Conservation (phyloP, 2,329 filamentous ascomycete species). For the Apiospora sp. region DNA sequence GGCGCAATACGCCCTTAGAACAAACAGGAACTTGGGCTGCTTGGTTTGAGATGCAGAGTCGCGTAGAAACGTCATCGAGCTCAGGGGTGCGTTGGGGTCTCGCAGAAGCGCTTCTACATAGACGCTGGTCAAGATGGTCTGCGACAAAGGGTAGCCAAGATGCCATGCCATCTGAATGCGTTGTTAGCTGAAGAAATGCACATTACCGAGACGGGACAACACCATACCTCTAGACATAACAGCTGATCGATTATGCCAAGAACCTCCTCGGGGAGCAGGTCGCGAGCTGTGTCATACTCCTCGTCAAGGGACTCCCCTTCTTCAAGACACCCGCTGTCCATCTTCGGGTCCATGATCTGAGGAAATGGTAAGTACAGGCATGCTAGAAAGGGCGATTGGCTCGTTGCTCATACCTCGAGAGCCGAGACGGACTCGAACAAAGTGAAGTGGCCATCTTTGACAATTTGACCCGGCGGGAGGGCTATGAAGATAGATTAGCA, state of each 20-base stretch:
- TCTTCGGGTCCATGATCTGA: slow-evolving; percentile 98
- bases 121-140: slow-evolving; percentile 91
- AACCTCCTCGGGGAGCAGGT: slow-evolving; percentile 78
- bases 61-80: slow-evolving; percentile 69
- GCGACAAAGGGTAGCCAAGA: slow-evolving; percentile 91
- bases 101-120: slow-evolving; percentile 87
- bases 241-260: slow-evolving; percentile 95
- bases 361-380: neutral
- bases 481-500: slow-evolving; percentile 55
- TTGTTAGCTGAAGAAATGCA: neutral
- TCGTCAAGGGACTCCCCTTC: slow-evolving; percentile 85
- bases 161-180: slow-evolving; percentile 86
- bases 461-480: slow-evolving; percentile 79
- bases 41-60: slow-evolving; percentile 27
- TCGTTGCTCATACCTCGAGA: slow-evolving; percentile 63
- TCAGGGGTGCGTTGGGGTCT: slow-evolving; percentile 69
- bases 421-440: slow-evolving; percentile 93
- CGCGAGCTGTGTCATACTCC: slow-evolving; percentile 75
- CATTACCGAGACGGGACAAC: neutral
- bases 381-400: neutral
- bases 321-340: slow-evolving; percentile 90
- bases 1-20: slow-evolving; percentile 86
- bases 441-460: slow-evolving; percentile 95
- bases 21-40: slow-evolving; percentile 60
- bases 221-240: slow-evolving; percentile 80